phyloP scores from a whole-genome alignment of 1,139 yeast genomes.

The Torulaspora globosa region DNA sequence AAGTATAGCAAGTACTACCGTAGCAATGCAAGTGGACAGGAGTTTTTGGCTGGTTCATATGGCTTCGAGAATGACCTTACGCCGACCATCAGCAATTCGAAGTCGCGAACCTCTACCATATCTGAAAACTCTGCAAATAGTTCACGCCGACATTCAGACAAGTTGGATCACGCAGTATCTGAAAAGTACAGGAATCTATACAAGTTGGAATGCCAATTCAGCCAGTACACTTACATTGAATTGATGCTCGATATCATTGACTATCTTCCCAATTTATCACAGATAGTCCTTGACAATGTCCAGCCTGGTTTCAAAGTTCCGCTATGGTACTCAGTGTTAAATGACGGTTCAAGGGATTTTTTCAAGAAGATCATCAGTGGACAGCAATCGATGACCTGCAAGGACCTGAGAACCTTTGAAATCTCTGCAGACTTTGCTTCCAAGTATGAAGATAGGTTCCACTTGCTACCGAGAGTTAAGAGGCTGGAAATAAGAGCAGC shows the following conservation, averaged over 20 bases:
- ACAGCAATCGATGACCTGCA: slow-evolving; percentile 32
- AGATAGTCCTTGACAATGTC: slow-evolving; percentile 42
- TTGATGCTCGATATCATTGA: slow-evolving; percentile 40
- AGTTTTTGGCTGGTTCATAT: slow-evolving; percentile 32
- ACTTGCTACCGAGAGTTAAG: slow-evolving; percentile 28
- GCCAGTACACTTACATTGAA: slow-evolving; percentile 38
- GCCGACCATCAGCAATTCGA: slow-evolving; percentile 2
- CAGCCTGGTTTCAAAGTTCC: slow-evolving; percentile 53
- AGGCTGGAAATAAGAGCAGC: slow-evolving; percentile 28
- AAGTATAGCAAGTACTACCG: slow-evolving; percentile 32
- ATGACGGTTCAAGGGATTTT: slow-evolving; percentile 35
- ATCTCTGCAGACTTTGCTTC: slow-evolving; percentile 28
- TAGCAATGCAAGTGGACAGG: slow-evolving; percentile 13
- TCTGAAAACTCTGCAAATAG: slow-evolving; percentile 1
- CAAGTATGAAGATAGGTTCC: slow-evolving; percentile 30
- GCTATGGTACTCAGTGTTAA: slow-evolving; percentile 38
- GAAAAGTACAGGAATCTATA: slow-evolving; percentile 13
- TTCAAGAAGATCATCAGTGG: slow-evolving; percentile 34
- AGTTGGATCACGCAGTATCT: slow-evolving; percentile 3
- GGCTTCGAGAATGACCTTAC: slow-evolving; percentile 11
- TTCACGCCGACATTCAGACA: slow-evolving; percentile 6
- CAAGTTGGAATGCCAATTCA: slow-evolving; percentile 26
- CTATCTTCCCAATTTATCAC: slow-evolving; percentile 37
- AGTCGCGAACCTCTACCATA: slow-evolving; percentile 1
- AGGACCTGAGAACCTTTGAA: slow-evolving; percentile 33